A percentile compares a stretch with the other conserved stretches of the same genome.
phyloP scores from a whole-genome alignment of 495 filamentous ascomycete genomes.

The Cladorrhinum samala region DNA sequence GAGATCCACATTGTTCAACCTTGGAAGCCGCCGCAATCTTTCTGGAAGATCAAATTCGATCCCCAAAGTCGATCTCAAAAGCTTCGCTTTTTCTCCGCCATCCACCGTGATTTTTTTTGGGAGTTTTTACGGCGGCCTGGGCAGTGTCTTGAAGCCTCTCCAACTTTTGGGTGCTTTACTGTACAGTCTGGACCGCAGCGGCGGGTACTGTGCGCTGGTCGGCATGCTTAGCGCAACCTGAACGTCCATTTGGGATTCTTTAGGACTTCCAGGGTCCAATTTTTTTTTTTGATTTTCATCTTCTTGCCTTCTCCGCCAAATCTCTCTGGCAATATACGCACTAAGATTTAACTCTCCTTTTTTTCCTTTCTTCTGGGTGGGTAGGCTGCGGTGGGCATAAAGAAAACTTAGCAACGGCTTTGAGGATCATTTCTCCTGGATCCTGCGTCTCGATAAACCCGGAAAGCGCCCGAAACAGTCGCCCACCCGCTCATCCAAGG shows the following conservation, averaged over 20 bases:
- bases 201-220: constrained; percentile 6
- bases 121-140: constrained; percentile 2
- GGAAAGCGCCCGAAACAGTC: background rate
- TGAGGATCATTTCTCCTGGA: too few species aligned
- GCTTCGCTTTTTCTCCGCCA: background rate
- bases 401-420: too few species aligned
- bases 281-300: background rate
- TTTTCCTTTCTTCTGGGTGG: too few species aligned
- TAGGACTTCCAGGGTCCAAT: background rate
- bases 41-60: too few species aligned
- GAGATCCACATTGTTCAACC: background rate
- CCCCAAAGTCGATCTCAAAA: background rate
- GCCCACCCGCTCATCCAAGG: too few species aligned
- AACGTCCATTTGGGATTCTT: background rate
- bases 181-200: constrained; percentile 6
- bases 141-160: background rate
- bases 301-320: too few species aligned
- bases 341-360: too few species aligned
- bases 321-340: background rate
- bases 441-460: too few species aligned
- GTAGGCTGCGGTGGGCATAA: too few species aligned
- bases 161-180: background rate
- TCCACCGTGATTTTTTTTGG: background rate
- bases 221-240: background rate
- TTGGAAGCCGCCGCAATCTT: too few species aligned